phyloP scores from a whole-genome alignment of 768 basidiomycete species.

The Kondoa malvinella region DNA sequence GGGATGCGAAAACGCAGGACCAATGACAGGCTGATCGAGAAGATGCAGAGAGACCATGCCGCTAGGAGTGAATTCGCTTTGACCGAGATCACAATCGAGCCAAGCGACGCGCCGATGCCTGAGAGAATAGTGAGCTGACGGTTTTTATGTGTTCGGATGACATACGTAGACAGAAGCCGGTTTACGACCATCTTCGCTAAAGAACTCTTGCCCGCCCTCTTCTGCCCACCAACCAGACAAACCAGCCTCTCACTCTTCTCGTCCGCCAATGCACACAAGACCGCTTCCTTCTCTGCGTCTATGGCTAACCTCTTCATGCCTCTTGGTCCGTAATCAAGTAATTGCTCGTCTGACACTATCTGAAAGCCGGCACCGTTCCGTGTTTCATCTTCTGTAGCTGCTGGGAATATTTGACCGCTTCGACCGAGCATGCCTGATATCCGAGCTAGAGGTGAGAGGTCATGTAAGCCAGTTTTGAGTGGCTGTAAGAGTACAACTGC shows the following conservation, averaged over 20 bases:
- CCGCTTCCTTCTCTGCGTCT: not conserved
- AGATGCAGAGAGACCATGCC: slow-evolving; percentile 69
- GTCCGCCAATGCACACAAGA: not conserved
- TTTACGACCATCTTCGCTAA: not conserved
- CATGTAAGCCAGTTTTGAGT: not conserved
- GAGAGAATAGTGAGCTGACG: not conserved
- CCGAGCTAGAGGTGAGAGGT: not conserved
- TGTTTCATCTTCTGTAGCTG: not conserved
- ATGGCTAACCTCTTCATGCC: not conserved
- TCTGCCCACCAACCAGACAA: not conserved
- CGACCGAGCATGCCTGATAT: not conserved
- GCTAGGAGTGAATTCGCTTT: slow-evolving; percentile 78
- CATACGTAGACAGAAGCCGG: not conserved
- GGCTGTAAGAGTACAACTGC: not conserved
- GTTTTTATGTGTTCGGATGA: not conserved
- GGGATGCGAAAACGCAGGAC: slow-evolving; percentile 76
- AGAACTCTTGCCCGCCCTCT: not conserved
- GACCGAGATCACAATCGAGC: slow-evolving; percentile 82
- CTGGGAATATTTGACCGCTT: not conserved
- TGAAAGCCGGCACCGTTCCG: not conserved
- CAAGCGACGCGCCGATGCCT: slow-evolving; percentile 72
- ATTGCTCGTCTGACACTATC: not conserved
- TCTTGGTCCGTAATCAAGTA: not conserved
- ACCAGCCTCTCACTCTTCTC: not conserved
- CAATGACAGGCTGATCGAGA: slow-evolving; percentile 50